Conservation (phyloP, 2,329 filamentous ascomycete species). For the Aspergillus phoenicis region DNA sequence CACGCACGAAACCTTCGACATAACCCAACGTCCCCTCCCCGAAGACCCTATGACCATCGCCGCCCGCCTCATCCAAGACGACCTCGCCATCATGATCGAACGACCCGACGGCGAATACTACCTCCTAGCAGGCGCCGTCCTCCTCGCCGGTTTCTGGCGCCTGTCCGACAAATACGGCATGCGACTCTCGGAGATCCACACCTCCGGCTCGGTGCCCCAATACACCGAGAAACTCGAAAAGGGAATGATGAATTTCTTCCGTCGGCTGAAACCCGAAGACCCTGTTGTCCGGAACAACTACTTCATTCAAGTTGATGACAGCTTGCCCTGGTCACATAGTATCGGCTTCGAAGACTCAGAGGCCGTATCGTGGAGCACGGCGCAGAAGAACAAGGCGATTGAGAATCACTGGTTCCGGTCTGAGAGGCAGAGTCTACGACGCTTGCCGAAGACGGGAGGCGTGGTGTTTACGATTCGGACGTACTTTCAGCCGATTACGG, state of each 20-base stretch:
- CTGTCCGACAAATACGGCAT: constrained; percentile 80
- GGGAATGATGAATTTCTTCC: constrained; percentile 82
- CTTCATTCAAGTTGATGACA: constrained; percentile 83
- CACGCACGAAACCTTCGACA: constrained; percentile 73
- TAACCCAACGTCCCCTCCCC: constrained; percentile 61
- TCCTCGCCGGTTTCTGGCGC: constrained; percentile 82
- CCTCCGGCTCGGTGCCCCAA: constrained; percentile 72
- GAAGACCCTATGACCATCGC: constrained; percentile 80
- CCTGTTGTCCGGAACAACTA: constrained; percentile 76
- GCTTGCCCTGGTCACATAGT: constrained; percentile 72
- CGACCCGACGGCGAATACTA: constrained; percentile 76
- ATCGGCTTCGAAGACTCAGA: constrained; percentile 72
- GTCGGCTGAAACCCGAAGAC: constrained; percentile 67
- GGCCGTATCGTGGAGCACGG: constrained; percentile 71
- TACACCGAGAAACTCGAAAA: constrained; percentile 72
- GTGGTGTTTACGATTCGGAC: constrained; percentile 77
- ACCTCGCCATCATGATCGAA: constrained; percentile 83
- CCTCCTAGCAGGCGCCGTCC: constrained; percentile 72
- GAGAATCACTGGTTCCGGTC: constrained; percentile 75
- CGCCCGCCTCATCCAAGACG: constrained; percentile 75
- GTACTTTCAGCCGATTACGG: constrained; percentile 73
- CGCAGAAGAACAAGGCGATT: constrained; percentile 72
- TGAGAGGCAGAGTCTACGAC: constrained; percentile 70
- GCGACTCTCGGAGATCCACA: constrained; percentile 77
- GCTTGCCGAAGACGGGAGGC: constrained; percentile 61